Percentiles rank a stretch among this genome's conserved stretches.
These are phyloP conservation scores for Thermomucor indicae-seudaticae DNA, from an alignment of 371 early-diverging fungal species.

Conservation along the genomic window DNA sequence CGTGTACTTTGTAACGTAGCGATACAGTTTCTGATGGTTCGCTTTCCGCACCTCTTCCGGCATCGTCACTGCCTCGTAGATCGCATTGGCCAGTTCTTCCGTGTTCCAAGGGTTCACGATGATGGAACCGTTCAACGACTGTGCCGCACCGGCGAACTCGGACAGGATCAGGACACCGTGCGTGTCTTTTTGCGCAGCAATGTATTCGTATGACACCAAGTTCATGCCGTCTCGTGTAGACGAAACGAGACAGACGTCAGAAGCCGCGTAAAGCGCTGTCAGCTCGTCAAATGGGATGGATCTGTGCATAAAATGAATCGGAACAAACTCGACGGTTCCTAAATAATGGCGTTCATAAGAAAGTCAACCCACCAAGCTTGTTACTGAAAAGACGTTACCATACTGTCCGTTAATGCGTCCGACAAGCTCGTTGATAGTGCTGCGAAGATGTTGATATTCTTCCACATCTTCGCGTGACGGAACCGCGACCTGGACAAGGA, in stretches of 20 bases:
- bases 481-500: slow-evolving; percentile 83
- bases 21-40: slow-evolving; percentile 89
- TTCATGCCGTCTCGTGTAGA: slow-evolving; percentile 99
- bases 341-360: no score
- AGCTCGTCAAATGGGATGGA: slow-evolving; percentile 92
- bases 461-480: slow-evolving; percentile 36
- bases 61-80: slow-evolving; percentile 88
- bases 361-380: no score
- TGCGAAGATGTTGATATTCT: slow-evolving; percentile 68
- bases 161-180: slow-evolving; percentile 91
- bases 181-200: slow-evolving; percentile 94
- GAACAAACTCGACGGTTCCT: slow-evolving; percentile 91
- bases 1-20: slow-evolving; percentile 96
- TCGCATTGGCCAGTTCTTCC: slow-evolving; percentile 87
- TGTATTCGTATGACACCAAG: slow-evolving; percentile 96
- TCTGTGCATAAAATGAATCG: slow-evolving; percentile 95
- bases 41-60: slow-evolving; percentile 72
- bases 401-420: slow-evolving; percentile 91
- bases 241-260: slow-evolving; percentile 95
- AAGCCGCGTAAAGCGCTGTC: slow-evolving; percentile 89
- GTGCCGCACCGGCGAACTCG: slow-evolving; percentile 97
- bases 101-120: slow-evolving; percentile 98
- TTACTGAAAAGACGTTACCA: no score
- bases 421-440: slow-evolving; percentile 85
- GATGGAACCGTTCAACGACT: slow-evolving; percentile 85